phyloP scores from a whole-genome alignment of 176 grass and related monocot genomes.

The Thalia dealbata region DNA sequence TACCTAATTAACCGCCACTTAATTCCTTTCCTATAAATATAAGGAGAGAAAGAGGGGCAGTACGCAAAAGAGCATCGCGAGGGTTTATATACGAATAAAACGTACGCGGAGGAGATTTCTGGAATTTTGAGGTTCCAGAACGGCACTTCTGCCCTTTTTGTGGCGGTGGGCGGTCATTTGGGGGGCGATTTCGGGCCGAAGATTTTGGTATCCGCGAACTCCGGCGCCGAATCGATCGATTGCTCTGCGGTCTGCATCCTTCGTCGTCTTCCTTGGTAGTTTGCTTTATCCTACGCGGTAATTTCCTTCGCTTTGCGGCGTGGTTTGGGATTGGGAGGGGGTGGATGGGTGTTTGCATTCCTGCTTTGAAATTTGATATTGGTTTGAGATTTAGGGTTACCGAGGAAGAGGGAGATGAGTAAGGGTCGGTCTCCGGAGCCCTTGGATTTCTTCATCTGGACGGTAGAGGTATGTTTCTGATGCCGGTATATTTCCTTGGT shows the following conservation, averaged over 20 bases:
- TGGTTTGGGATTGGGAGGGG: not conserved
- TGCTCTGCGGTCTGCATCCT: not conserved
- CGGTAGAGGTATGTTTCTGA: slow-evolving; percentile 40
- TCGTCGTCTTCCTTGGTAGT: not conserved
- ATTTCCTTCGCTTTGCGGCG: not conserved
- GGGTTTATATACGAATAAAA: no score
- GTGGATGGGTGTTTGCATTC: not conserved
- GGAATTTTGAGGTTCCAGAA: no score
- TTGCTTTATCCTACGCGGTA: not conserved
- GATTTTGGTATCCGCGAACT: not conserved
- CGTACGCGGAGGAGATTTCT: no score
- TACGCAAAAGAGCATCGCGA: no score
- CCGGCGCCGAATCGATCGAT: not conserved
- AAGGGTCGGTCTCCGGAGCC: slow-evolving; percentile 63
- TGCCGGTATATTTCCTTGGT: not conserved
- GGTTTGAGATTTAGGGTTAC: slow-evolving; percentile 29
- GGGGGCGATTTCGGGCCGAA: not conserved
- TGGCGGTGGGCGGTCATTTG: slow-evolving; percentile 1
- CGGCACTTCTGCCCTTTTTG: not conserved
- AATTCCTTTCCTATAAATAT: no score
- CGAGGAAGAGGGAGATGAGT: slow-evolving; percentile 38
- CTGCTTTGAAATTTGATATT: not conserved
- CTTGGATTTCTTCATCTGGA: slow-evolving; percentile 97
- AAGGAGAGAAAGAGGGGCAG: no score
- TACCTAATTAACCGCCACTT: no score